Evolutionary conservation across 2,329 filamentous ascomycete genomes (phyloP), one percentile per base, ranked within the genome.

Genomic region (Microdochium nivale): DNA sequence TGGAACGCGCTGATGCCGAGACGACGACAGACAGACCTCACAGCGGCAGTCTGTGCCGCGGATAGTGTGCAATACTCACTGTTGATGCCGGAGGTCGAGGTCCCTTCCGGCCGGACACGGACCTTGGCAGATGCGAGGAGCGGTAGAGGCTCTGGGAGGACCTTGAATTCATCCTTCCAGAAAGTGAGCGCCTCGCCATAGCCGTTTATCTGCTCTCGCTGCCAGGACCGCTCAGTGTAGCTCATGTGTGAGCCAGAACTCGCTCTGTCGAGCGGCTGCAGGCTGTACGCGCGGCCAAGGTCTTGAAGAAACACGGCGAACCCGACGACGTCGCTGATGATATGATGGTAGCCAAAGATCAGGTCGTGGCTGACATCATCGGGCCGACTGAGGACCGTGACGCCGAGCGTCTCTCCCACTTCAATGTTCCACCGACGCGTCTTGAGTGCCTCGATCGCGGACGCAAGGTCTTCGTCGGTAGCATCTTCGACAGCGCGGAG

Each of bases 1-100:
- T 70, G 65, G 49, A 69, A 66, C 1, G 60, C 33, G 0, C 60
- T 63, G 16, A 50, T 44, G 35, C 55, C 58, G 11, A 32, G 40
- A 21, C 33, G 23, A 23, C 55, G 52, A 33, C 53, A 52, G 33
- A 19, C 25, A 27, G 27, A 5, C 11, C 27, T 30, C 27, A 30
- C 27, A 11, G 27, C 27, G 11, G 27, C 27, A 5, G 27, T 30
- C 27, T 30, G 27, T 11, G 27, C 27, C 11, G 27, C 27, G 27
- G 27, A 30, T 5, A 30, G 27, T 11, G 27, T 30, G 27, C 27
- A 30, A 11, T 30, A 30, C 27, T 30, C 27, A 11, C 27, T 30
- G 27, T 30, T 30, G 27, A 30, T 11, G 11, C 27, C 27, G 5
- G 27, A 30, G 27, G n/a, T n/a, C n/a, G 27, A 30, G 27, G 5